These are phyloP conservation scores for Sporisorium sorghi DNA, from an alignment of 1,284 basidiomycete genomes.

Conservation along the genomic window DNA sequence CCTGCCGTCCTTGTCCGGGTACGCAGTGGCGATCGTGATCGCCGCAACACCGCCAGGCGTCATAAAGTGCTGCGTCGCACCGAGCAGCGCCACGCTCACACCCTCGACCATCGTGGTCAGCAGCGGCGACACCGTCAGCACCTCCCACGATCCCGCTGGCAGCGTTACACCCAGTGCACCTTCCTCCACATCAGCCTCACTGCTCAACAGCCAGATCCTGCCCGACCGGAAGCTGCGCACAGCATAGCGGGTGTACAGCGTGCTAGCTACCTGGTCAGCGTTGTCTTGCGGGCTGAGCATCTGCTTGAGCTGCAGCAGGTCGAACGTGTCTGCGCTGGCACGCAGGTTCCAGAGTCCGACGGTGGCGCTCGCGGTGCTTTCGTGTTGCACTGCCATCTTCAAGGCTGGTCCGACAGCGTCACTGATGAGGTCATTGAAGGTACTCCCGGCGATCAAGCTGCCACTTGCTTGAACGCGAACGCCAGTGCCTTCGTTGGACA, in stretches of 20 bases:
- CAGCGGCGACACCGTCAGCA: conserved; percentile 20
- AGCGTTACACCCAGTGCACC: conserved; percentile 6
- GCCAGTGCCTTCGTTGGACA: not conserved
- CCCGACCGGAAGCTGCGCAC: conserved; percentile 28
- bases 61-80: conserved; percentile 31
- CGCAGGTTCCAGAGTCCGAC: conserved; percentile 41
- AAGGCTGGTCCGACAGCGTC: conserved; percentile 24
- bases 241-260: conserved; percentile 11
- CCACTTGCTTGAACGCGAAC: conserved; percentile 17
- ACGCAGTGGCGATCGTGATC: conserved; percentile 7
- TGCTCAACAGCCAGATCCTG: conserved; percentile 11
- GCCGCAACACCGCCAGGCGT: conserved; percentile 14
- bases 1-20: conserved; percentile 11
- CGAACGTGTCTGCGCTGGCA: conserved; percentile 16
- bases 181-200: not conserved
- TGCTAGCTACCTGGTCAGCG: not conserved
- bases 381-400: conserved; percentile 31
- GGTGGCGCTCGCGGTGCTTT: conserved; percentile 12
- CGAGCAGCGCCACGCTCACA: conserved; percentile 23
- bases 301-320: conserved; percentile 13
- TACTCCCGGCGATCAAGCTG: conserved; percentile 3
- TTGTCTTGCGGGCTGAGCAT: not conserved
- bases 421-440: conserved; percentile 31
- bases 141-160: conserved; percentile 30
- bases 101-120: conserved; percentile 14